Conservation (phyloP, 2,329 filamentous ascomycete species). For the Sporothrix inflata region DNA sequence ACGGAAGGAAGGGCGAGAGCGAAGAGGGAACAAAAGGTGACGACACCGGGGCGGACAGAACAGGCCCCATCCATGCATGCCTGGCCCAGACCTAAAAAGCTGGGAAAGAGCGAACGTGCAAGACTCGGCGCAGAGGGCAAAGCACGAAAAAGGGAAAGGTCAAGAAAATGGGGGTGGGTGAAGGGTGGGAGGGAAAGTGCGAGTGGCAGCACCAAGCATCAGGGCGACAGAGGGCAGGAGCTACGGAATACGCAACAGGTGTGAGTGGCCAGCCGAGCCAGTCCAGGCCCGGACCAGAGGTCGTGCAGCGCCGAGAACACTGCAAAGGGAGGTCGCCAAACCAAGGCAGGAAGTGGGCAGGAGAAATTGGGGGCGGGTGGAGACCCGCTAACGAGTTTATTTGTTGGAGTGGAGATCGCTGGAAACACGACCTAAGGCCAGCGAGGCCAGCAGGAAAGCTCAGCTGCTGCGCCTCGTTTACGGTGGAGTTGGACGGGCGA, state of each 20-base stretch:
- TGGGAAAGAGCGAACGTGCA: background rate
- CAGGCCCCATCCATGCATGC: conserved; percentile 7
- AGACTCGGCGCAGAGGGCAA: background rate
- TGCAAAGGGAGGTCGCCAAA: background rate
- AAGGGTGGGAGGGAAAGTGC: conserved; percentile 3
- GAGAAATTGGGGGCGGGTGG: conserved; percentile 14
- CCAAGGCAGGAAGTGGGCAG: conserved; percentile 19
- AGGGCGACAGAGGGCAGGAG: background rate
- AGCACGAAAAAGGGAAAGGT: background rate
- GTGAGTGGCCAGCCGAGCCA: background rate
- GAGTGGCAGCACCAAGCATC: background rate
- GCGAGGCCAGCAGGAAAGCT: background rate
- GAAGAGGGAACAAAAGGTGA: conserved; percentile 2
- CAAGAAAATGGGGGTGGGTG: background rate
- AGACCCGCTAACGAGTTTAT: conserved; percentile 22
- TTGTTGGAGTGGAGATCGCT: conserved; percentile 18
- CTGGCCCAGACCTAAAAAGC: background rate
- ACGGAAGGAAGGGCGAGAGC: background rate
- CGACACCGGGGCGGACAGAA: conserved; percentile 7
- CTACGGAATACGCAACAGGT: background rate
- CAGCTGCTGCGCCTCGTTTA: conserved; percentile 29
- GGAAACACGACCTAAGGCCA: background rate
- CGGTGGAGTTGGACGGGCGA: background rate
- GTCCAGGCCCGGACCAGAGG: background rate
- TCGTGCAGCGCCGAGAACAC: background rate